Base-by-base conservation (phyloP, 2,329 filamentous ascomycete species). In the Parastagonospora nodorum region DNA sequence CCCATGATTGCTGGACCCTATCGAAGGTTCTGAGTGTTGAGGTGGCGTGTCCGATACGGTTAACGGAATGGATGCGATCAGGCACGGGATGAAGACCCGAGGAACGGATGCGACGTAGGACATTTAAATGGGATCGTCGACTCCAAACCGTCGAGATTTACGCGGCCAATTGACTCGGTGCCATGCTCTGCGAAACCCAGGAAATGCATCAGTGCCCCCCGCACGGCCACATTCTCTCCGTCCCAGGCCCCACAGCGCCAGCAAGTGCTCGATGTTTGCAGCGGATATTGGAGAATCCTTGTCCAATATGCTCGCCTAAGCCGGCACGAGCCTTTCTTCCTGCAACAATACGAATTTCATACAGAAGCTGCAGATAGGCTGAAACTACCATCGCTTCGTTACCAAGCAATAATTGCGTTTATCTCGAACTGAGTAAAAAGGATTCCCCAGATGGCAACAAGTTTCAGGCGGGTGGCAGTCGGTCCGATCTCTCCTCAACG, bases 1-100 rank as follows among this genome's bases (percentile, higher is more conserved):
- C 63, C 68, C 69, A 72, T 72, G 48, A 37, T 58, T 47, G 16
- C 29, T 36, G 27, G 29, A 46, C 42, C 48, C 19, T 19, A 28
- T 31, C 10, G 31, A 19, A 11, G 42, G 39, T 33, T 33, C 11
- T 42, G 37, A 30, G 8, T 36, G 11, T 24, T 42, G 29, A 27
- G 7, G 32, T 24, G 19, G 19, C 19, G 19, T 24, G 15, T 36
- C 39, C 37, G 19, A 19, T 11, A 35, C 8, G 19, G 27, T 12
- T n/a, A 40, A 39, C 44, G 32, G 24, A 28, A 42, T 19, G 32
- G 30, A 29, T 15, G 30, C 12, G 41, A 28, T 11, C 29, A 38
- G 35, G 14, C 30, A 12, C 24, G 37, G 28, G 32, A 31, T 8
- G 15, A 38, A 30, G 10, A 19, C 15, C 15, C 32, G 6, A 37